Evolutionary conservation across 2,329 filamentous ascomycete species (phyloP).

Genomic region (Scortechinia acanthostroma): DNA sequence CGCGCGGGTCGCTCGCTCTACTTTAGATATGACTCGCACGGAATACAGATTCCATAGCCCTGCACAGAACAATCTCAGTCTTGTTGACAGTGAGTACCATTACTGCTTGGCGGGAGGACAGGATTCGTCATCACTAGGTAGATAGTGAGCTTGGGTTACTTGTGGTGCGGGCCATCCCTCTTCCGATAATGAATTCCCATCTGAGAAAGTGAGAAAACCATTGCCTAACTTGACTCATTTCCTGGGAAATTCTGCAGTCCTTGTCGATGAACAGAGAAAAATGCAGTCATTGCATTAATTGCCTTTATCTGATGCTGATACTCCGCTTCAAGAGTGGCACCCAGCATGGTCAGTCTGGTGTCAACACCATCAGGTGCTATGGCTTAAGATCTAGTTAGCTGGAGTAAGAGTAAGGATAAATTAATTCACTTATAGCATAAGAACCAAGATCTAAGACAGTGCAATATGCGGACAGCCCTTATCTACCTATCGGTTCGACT

Average conservation of each 20-base stretch:
- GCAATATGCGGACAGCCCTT: too few relatives aligned
- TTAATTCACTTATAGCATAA: too few relatives aligned
- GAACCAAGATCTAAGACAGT: too few relatives aligned
- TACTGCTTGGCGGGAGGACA: neutral
- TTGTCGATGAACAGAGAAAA: slow-evolving; percentile 15
- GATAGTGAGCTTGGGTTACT: slow-evolving; percentile 6
- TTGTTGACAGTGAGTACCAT: slow-evolving; percentile 4
- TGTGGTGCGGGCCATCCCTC: slow-evolving; percentile 8
- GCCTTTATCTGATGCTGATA: slow-evolving; percentile 11
- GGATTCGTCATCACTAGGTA: neutral
- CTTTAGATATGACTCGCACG: slow-evolving; percentile 6
- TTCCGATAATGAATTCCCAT: too few relatives aligned
- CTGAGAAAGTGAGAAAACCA: too few relatives aligned
- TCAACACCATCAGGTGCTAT: too few relatives aligned
- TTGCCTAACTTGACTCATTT: too few relatives aligned
- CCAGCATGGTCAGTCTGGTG: slow-evolving; percentile 12
- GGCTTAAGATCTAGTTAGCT: too few relatives aligned
- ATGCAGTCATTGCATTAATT: slow-evolving; percentile 14
- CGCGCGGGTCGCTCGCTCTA: slow-evolving; percentile 5
- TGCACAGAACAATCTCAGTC: slow-evolving; percentile 6
- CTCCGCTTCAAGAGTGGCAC: slow-evolving; percentile 12
- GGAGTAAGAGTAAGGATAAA: too few relatives aligned
- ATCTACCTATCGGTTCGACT: too few relatives aligned
- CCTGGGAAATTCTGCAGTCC: too few relatives aligned
- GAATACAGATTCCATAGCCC: slow-evolving; percentile 9